phyloP scores from a whole-genome alignment of 2,329 filamentous ascomycete genomes.

The Trichoderma koningii region DNA sequence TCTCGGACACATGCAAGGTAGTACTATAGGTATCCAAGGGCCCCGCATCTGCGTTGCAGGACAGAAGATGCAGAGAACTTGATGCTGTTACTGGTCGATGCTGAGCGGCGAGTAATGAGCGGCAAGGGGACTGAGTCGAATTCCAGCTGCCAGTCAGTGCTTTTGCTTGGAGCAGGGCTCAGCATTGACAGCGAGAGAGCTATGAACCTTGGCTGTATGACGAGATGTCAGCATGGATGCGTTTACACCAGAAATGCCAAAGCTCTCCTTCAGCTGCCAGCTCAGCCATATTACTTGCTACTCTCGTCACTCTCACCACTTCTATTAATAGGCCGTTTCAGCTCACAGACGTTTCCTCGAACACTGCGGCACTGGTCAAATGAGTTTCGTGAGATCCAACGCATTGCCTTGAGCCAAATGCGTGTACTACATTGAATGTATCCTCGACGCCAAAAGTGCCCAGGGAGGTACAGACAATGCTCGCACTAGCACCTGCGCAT shows the following conservation, averaged over 20 bases:
- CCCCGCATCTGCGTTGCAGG: constrained; percentile 26
- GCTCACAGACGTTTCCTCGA: no score
- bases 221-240: not conserved
- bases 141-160: no score
- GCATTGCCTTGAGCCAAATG: not conserved
- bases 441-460: constrained; percentile 1
- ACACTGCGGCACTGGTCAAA: no score
- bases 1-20: constrained; percentile 14
- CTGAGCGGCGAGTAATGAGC: constrained; percentile 14
- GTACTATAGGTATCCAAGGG: constrained; percentile 1
- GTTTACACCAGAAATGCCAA: not conserved
- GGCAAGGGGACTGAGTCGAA: constrained; percentile 7
- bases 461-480: not conserved
- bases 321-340: not conserved
- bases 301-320: not conserved
- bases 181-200: not conserved
- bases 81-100: not conserved
- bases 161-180: not conserved
- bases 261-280: not conserved
- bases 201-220: not conserved
- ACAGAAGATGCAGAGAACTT: constrained; percentile 18
- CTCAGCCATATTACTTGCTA: no score
- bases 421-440: not conserved
- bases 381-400: no score
- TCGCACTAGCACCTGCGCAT: not conserved